Base-by-base conservation (phyloP, 139 green algal species). In the Coccomyxa sp. region DNA sequence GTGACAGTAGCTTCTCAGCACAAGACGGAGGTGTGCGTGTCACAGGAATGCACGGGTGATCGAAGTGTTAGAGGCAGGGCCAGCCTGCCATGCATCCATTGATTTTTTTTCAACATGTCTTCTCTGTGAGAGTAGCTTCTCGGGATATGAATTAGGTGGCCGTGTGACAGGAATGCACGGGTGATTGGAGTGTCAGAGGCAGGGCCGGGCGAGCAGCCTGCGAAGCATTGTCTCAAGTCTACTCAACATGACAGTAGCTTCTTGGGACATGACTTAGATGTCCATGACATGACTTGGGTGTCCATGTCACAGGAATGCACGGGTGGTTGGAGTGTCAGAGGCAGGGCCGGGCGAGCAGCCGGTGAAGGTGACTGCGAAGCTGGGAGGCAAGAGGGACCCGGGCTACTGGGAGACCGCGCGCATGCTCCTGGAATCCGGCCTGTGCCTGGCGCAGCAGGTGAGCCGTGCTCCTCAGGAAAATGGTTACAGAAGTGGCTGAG, bases 321-420 rank as follows among this genome's bases (percentile, higher is more conserved):
- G 31, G 17, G 80, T 77, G 31, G 11, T 77, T 9, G 80, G 28
- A 7, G 16, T 77, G 18, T 38, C 60, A 30, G 80, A 83, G 28
- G 31, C 14, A 21, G 15, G 45, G 0, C n/a, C 77, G 15, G 18
- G 18, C 23, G n/a, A 28, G 27, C 57, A 27, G 28, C 30, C 30
- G 11, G 17, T 32, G n/a, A 75, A 21, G 11, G 75, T 59, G 18
- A 80, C 31, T 15, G 75, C 25, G 10, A 31, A n/a, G 59, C 57
- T 80, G 74, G 30, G 67, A 31, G 82, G 76, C 0, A 25, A 57
- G 30, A 84, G 91, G 25, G 93, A 96, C 86, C 87, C 90, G 0
- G 93, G 93, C n/a, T 96, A 95, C 86, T 91, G 85, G 79, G 80
- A 79, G 67, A 96, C 92, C 27, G 84, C 84, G 10, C 88, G 89